Evolutionary conservation across 2,329 filamentous ascomycete genomes (phyloP).

Genomic region (Metarhizium robertsii): DNA sequence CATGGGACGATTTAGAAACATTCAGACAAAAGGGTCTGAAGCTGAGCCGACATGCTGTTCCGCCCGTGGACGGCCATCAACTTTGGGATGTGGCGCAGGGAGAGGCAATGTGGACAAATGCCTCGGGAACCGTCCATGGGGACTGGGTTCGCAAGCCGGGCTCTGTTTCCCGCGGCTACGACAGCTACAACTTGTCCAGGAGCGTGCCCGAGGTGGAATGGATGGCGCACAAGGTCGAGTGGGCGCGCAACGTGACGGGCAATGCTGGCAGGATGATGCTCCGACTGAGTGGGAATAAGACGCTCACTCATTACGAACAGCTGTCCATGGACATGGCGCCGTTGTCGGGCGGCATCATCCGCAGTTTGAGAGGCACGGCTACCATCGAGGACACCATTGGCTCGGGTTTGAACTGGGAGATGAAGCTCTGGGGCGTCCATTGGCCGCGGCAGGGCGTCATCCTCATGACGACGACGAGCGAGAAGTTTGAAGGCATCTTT

Average conservation of each 20-base stretch:
- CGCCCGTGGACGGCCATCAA: constrained; percentile 30
- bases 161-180: constrained; percentile 35
- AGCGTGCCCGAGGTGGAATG: constrained; percentile 60
- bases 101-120: constrained; percentile 60
- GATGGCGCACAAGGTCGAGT: constrained; percentile 47
- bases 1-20: constrained; percentile 62
- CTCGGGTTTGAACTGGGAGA: constrained; percentile 64
- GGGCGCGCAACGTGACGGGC: constrained; percentile 75
- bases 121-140: constrained; percentile 69
- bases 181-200: constrained; percentile 52
- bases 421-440: constrained; percentile 75
- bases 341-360: constrained; percentile 44
- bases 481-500: constrained; percentile 90
- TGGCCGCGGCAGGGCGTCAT: constrained; percentile 73
- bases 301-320: constrained; percentile 35
- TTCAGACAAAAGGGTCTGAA: constrained; percentile 58
- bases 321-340: constrained; percentile 22
- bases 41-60: constrained; percentile 45
- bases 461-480: constrained; percentile 79
- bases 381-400: constrained; percentile 62
- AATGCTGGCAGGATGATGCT: constrained; percentile 59
- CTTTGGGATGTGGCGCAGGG: constrained; percentile 28
- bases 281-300: constrained; percentile 49
- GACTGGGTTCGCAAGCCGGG: constrained; percentile 57
- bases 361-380: constrained; percentile 61